Evolutionary conservation across 202 grass and related monocot species (phyloP).

Genomic region (Digitaria exilis): DNA sequence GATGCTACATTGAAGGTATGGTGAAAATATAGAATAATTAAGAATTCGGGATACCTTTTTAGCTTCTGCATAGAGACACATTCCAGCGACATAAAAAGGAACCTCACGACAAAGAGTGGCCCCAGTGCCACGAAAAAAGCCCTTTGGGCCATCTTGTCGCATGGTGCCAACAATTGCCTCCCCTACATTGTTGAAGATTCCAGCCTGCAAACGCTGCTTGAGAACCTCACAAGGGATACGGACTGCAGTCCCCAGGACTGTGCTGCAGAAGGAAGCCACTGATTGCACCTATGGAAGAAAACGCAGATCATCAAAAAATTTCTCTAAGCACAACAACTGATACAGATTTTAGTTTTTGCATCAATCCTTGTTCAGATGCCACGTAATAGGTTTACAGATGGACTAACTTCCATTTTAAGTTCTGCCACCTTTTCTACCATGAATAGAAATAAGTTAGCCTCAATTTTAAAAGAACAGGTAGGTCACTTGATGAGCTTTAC

Average conservation of each 20-base stretch:
- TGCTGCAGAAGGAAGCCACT: conserved; percentile 95
- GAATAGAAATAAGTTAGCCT: not conserved
- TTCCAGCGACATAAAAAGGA: conserved; percentile 96
- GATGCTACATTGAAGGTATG: not conserved
- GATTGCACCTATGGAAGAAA: conserved; percentile 71
- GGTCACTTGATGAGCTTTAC: not conserved
- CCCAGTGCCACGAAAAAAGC: conserved; percentile 96
- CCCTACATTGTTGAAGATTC: conserved; percentile 89
- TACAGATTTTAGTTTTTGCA: not conserved
- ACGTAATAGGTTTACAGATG: not conserved
- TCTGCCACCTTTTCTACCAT: not conserved
- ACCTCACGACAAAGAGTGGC: conserved; percentile 97
- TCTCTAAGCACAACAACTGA: not conserved
- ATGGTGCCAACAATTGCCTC: conserved; percentile 92
- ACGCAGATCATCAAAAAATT: conserved; percentile 1
- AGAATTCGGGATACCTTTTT: conserved; percentile 67
- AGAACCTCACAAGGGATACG: conserved; percentile 93
- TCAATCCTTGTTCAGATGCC: conserved; percentile 14
- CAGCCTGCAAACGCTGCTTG: conserved; percentile 93
- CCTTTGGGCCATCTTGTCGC: conserved; percentile 71
- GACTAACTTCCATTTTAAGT: not conserved
- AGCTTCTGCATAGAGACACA: conserved; percentile 93
- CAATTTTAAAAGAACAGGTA: not conserved
- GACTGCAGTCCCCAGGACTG: conserved; percentile 87
- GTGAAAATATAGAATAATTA: conserved; percentile 3